Evolutionary conservation across 176 grass and related monocot genomes (phyloP).

Genomic region (Melocanna baccifera): DNA sequence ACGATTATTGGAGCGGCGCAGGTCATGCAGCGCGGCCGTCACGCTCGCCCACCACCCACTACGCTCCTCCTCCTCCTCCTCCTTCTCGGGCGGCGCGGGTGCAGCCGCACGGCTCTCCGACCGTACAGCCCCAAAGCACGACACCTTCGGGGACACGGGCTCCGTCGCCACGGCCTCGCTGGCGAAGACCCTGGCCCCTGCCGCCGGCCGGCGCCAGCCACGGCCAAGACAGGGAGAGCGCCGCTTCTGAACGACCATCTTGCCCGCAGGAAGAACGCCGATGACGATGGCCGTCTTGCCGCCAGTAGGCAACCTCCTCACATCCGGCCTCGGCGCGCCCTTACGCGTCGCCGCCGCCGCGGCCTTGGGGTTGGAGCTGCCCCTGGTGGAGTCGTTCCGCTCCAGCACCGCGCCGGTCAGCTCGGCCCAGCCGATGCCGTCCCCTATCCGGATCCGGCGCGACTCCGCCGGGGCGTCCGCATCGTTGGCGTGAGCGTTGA

Average conservation of each 20-base stretch:
- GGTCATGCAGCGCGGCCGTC: background rate
- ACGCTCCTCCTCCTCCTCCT: background rate
- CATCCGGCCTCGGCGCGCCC: background rate
- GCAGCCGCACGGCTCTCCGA: background rate
- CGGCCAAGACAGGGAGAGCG: background rate
- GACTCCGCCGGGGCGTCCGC: background rate
- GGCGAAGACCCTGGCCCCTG: constrained; percentile 33
- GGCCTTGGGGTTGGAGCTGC: constrained; percentile 40
- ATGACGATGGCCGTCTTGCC: constrained; percentile 3
- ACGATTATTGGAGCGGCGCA: background rate
- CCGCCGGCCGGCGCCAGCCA: constrained; percentile 24
- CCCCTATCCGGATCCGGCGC: background rate
- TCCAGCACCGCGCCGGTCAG: constrained; percentile 11
- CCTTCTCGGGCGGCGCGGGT: background rate
- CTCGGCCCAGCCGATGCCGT: background rate
- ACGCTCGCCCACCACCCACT: constrained; percentile 30
- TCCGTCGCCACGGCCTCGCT: constrained; percentile 37
- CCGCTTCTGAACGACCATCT: constrained; percentile 17
- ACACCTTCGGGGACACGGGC: constrained; percentile 50
- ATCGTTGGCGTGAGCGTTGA: background rate
- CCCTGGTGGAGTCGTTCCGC: constrained; percentile 40
- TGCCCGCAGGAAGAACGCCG: constrained; percentile 27
- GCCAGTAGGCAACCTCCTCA: background rate
- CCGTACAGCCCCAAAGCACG: constrained; percentile 31
- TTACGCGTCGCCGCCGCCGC: constrained; percentile 11